Base-by-base conservation (phyloP, 495 filamentous ascomycete species). In the Cairneyella variabilis region DNA sequence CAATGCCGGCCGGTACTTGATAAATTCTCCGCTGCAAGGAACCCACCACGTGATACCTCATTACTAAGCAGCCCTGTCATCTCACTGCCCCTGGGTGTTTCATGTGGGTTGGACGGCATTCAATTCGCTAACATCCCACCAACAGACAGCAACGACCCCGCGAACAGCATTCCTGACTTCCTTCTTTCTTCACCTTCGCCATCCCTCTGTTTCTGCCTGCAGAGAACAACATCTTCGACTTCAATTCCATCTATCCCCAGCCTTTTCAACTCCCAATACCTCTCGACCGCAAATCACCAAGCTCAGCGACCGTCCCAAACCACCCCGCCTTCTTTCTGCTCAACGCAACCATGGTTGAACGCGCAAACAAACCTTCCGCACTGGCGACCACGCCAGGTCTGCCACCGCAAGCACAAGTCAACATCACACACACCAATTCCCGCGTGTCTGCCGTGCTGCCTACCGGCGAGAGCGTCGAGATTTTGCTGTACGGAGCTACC, bases 401-500 rank as follows among this genome's bases (percentile, higher is more conserved):
- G 2, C 76, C 81, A 21, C 84, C 86, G 23, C 78, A 79, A 59
- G 79, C 88, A 9, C 78, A 80, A 57, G 80, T 95, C 59, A 80
- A 78, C 66, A 78, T 90, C 68, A 75, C 78, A 8, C 65, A 78
- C 49, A 79, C 84, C 64, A 84, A 85, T 66, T 75, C 75, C 51
- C 69, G 73, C 25, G 80, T 95, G 37, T 79, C 80, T 23, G 88
- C 90, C 51, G 78, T 76, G 45, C 73, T 97, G 55, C 86, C 93
- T 10, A 86, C 86, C 10, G 89, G 95, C 57, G 91, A 97, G 68
- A 86, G 80, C 41, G 82, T 95, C 58, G 81, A 88, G 44, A 76
- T 99, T 41, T 76, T 97, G 44, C 82, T 97, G 10, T 88, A 89
- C 64, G 95, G 95, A 51, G 95, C 95, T 0, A 97, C 95, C 9